Evolutionary conservation across 148 eudicot genomes (phyloP).

Genomic region (Rhododendron henanense): DNA sequence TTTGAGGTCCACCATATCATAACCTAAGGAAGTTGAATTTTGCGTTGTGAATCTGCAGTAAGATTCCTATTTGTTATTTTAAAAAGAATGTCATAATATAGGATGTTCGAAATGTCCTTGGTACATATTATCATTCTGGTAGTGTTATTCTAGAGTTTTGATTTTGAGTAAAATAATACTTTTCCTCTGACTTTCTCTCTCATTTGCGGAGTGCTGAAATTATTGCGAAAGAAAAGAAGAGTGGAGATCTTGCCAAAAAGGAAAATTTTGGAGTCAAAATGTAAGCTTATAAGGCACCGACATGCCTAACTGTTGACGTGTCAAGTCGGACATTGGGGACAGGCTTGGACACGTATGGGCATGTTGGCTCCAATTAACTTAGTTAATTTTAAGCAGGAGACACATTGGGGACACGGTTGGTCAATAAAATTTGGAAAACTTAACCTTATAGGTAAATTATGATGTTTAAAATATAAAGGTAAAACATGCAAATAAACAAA

Average conservation of each 20-base stretch:
- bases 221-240: background rate
- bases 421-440: background rate
- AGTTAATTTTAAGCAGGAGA: background rate
- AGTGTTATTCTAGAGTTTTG: background rate
- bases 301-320: background rate
- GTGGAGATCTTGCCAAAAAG: background rate
- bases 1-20: background rate
- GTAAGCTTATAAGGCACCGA: background rate
- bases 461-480: background rate
- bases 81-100: background rate
- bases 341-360: background rate
- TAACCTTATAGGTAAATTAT: background rate
- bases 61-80: background rate
- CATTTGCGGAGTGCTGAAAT: background rate
- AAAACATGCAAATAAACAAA: background rate
- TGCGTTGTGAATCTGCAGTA: background rate
- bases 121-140: background rate
- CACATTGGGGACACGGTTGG: background rate
- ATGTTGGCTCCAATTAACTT: background rate
- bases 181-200: background rate
- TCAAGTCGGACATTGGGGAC: background rate
- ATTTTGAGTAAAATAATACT: background rate
- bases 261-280: background rate
- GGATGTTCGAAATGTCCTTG: background rate
- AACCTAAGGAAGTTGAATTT: background rate